Evolutionary conservation across 345 rosid genomes (phyloP).

Genomic region (Eucalyptus cladocalyx): DNA sequence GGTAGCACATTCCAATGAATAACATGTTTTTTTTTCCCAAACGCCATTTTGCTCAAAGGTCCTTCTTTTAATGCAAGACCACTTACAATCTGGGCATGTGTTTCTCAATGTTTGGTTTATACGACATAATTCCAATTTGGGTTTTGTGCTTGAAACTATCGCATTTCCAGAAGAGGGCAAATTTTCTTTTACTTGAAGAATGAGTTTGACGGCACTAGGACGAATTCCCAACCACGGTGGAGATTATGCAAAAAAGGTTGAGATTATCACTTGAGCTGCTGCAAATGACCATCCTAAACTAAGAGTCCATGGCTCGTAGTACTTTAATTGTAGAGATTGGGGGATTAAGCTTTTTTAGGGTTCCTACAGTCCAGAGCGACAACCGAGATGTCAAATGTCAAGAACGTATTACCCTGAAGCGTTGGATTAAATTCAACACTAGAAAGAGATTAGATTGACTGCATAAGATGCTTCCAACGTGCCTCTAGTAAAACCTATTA

Average conservation of each 20-base stretch:
- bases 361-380: neutral
- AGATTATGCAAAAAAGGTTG: neutral
- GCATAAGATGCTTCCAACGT: neutral
- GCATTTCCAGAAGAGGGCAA: neutral
- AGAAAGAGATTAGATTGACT: neutral
- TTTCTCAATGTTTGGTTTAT: neutral
- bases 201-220: neutral
- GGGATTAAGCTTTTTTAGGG: neutral
- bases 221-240: neutral
- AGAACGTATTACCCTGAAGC: neutral
- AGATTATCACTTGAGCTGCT: neutral
- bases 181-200: neutral
- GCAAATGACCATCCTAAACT: neutral
- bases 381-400: neutral
- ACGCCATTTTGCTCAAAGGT: no score
- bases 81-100: neutral
- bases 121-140: neutral
- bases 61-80: neutral
- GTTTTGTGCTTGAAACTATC: neutral
- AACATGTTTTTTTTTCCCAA: neutral
- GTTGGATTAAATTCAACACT: neutral
- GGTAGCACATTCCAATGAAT: neutral
- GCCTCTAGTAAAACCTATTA: neutral
- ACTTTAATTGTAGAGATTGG: neutral
- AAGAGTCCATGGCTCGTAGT: neutral